Conservation (phyloP, 1,139 yeast genomes). For the Taphrina confusa region DNA sequence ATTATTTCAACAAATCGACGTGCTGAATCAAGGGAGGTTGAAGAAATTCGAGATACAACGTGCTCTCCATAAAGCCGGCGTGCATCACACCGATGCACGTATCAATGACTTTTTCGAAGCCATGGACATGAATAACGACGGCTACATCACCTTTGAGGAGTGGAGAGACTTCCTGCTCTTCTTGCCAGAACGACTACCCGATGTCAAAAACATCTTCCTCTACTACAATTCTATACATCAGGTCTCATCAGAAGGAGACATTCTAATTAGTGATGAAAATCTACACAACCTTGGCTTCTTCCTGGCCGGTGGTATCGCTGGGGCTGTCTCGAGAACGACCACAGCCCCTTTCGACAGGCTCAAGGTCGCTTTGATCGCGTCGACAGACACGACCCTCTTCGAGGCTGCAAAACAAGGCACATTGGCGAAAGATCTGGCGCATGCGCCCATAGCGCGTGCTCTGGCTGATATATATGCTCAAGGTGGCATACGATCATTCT, state of each 20-base stretch:
- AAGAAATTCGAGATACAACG: slow-evolving; percentile 64
- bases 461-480: slow-evolving; percentile 78
- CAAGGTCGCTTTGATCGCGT: slow-evolving; percentile 88
- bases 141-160: slow-evolving; percentile 77
- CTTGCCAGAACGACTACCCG: slow-evolving; percentile 63
- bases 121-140: slow-evolving; percentile 63
- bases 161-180: slow-evolving; percentile 79
- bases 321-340: slow-evolving; percentile 94
- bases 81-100: slow-evolving; percentile 17
- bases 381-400: slow-evolving; percentile 58
- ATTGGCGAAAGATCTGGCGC: slow-evolving; percentile 48
- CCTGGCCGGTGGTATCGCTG: slow-evolving; percentile 91
- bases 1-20: slow-evolving; percentile 72
- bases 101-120: slow-evolving; percentile 55
- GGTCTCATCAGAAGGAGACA: slow-evolving; percentile 86
- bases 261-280: slow-evolving; percentile 74
- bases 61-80: slow-evolving; percentile 56
- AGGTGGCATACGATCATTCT: slow-evolving; percentile 84
- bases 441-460: slow-evolving; percentile 65
- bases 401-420: slow-evolving; percentile 37
- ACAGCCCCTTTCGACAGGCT: slow-evolving; percentile 96
- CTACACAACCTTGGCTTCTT: slow-evolving; percentile 85
- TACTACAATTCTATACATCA: slow-evolving; percentile 81
- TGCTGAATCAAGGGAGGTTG: slow-evolving; percentile 73
- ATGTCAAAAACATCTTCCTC: slow-evolving; percentile 73